These are phyloP conservation scores for Pyrenophora teres DNA, from an alignment of 2,329 filamentous ascomycete genomes.

Conservation along the genomic window DNA sequence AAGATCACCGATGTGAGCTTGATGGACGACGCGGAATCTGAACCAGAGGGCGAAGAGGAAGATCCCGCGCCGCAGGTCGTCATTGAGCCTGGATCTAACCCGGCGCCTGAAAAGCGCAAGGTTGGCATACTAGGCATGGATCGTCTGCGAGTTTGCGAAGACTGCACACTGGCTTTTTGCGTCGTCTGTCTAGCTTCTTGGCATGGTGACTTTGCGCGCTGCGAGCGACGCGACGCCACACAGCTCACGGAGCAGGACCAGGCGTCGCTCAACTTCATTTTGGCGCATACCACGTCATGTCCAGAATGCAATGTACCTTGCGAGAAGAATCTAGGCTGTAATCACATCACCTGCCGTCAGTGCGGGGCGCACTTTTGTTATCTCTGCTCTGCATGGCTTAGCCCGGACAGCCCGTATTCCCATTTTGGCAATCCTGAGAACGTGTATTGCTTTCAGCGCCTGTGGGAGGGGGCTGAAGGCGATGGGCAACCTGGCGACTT, in stretches of 20 bases:
- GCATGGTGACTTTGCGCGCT: conserved; percentile 87
- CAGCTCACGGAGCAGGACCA: conserved; percentile 84
- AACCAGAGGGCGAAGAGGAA: conserved; percentile 35
- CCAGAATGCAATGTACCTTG: conserved; percentile 83
- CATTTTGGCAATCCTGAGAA: conserved; percentile 80
- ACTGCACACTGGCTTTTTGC: conserved; percentile 78
- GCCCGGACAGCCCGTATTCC: conserved; percentile 77
- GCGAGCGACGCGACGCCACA: conserved; percentile 66
- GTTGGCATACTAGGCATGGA: conserved; percentile 60
- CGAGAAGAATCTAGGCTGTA: conserved; percentile 87
- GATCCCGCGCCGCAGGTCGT: conserved; percentile 1
- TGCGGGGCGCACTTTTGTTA: conserved; percentile 96
- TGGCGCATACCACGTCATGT: conserved; percentile 80
- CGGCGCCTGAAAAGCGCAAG: conserved; percentile 29
- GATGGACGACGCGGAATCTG: conserved; percentile 48
- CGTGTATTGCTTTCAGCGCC: conserved; percentile 73
- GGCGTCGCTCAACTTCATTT: conserved; percentile 83
- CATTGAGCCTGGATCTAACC: conserved; percentile 12
- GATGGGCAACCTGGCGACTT: conserved; percentile 60
- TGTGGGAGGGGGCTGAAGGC: conserved; percentile 89
- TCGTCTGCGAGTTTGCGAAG: conserved; percentile 81
- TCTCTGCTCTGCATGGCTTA: conserved; percentile 85
- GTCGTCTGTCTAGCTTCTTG: conserved; percentile 75
- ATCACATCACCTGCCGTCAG: conserved; percentile 72
- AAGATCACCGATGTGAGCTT: conserved; percentile 51